Evolutionary conservation across 140 eudicot species (phyloP), one percentile per base, ranked within the genome.

Genomic region (Cichorium intybus): DNA sequence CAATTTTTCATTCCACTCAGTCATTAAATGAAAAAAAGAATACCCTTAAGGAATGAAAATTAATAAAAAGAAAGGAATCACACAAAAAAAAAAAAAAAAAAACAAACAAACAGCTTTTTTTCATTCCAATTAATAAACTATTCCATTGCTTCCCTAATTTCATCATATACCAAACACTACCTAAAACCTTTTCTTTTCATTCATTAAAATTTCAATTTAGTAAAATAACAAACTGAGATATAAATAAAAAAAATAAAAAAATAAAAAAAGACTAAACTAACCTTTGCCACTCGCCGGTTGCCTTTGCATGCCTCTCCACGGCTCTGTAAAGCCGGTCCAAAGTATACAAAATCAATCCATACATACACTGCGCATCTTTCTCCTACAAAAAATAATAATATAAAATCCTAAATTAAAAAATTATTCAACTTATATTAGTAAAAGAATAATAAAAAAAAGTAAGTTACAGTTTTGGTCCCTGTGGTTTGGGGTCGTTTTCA

Each of bases 241-340:
- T 11, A 58, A 15, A 26, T 4, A 47, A 28, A 23, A 27, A 16
- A 28, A 21, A 22, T 12, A 46, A 60, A 93, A 26, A 6, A 47
- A 28, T n/a, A 26, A 6, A 47, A 28, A 23, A 27, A 16, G 24
- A 21, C 17, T 12, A 46, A 60, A 93, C 97, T 62, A 49, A 93
- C 99, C 88, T 62, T 62, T 69, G 81, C 99, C 99, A 93, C 80
- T 93, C 99, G 26, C 94, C 97, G 18, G 99, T 88, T 55, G 77
- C 85, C 60, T 63, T 83, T 8, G 99, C 99, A 64, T 83, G 96
- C 45, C 84, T 62, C 90, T 93, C 99, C 57, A 80, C 97, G 3
- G 90, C 90, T 50, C 87, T 82, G 60, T 86, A 78, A 10, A 93
- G 79, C 56, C 90, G 87, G 65, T 88, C 99, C 51, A 93, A 77